Base-by-base conservation (phyloP, 306 rosid genomes). In the Ochetophila trinervis region DNA sequence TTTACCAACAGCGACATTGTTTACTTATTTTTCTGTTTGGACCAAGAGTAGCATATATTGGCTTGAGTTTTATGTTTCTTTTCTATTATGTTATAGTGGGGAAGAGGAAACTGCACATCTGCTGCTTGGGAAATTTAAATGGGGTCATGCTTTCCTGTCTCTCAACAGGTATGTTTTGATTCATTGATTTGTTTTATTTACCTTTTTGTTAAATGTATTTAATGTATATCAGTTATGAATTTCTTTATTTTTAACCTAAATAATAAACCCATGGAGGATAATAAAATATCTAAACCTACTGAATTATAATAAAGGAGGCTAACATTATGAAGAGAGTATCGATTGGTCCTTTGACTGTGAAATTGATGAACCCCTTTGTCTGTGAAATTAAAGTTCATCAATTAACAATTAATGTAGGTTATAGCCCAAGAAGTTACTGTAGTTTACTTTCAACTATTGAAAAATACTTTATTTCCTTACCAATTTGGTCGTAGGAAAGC, bases 131-230 rank as follows among this genome's bases (percentile, higher is more conserved):
- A 93, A 93, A 85, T 93, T 93, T 85, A 93, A 93, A 72, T 93
- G 98, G 98, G 98, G 98, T 74, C 98, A 93, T 53, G 88, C 91
- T 57, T 93, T 89, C 80, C 67, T 76, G 69, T 89, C 98, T 35
- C 82, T 93, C 67, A 93, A 93, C 68, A 74, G 91, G 99, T 90
- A 80, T 74, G 74, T 34, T 44, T 27, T 35, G 36, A 18, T 62
- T 69, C 48, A 32, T 62, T 52, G 36, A 2, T 71, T 34, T 17
- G 57, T 32, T 65, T n/a, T 58, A 13, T 20, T 47, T 51, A 44
- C 48, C 15, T 53, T 45, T 59, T 21, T 53, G 44, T 60, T 15
- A 32, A 21, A 15, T 51, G 23, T 50, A 6, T n/a, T n/a, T n/a
- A 15, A 47, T 53, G 24, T 56, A 5, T 2, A 5, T 56, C 55